Conservation (phyloP, 805 yeast species). For the Zygoascus ofunaensis region DNA sequence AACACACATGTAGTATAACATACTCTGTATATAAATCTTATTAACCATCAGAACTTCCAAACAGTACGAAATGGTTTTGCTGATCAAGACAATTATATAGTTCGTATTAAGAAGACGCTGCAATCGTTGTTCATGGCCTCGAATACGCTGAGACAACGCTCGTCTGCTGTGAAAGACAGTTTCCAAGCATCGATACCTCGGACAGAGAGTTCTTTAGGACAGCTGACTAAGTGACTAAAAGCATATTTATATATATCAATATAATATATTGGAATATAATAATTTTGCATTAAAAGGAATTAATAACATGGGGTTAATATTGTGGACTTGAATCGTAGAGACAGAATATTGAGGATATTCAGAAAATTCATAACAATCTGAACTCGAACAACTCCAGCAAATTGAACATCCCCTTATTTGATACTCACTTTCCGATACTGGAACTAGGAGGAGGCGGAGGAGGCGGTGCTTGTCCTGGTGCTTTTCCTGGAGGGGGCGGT, state of each 20-base stretch:
- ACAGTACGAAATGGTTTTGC: constrained; percentile 13
- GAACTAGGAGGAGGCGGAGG: no score
- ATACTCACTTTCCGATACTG: background rate
- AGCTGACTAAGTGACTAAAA: constrained; percentile 5
- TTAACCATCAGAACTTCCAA: constrained; percentile 6
- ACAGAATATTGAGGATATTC: no score
- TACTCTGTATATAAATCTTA: no score
- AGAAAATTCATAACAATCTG: background rate
- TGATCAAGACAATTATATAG: constrained; percentile 12
- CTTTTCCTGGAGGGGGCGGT: no score
- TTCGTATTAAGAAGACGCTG: constrained; percentile 9
- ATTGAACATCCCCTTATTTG: background rate
- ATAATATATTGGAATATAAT: no score
- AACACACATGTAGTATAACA: no score
- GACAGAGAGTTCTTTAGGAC: constrained; percentile 11
- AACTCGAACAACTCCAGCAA: background rate
- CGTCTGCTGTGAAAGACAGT: constrained; percentile 1
- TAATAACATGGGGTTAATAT: no score
- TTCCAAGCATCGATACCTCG: constrained; percentile 12
- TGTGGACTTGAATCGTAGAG: no score
- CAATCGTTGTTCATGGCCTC: constrained; percentile 12
- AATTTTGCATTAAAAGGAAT: no score
- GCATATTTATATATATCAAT: no score
- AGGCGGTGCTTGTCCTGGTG: no score
- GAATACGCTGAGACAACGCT: constrained; percentile 12